Evolutionary conservation across 2,329 filamentous ascomycete genomes (phyloP).

Genomic region (Fusarium kyushuense): DNA sequence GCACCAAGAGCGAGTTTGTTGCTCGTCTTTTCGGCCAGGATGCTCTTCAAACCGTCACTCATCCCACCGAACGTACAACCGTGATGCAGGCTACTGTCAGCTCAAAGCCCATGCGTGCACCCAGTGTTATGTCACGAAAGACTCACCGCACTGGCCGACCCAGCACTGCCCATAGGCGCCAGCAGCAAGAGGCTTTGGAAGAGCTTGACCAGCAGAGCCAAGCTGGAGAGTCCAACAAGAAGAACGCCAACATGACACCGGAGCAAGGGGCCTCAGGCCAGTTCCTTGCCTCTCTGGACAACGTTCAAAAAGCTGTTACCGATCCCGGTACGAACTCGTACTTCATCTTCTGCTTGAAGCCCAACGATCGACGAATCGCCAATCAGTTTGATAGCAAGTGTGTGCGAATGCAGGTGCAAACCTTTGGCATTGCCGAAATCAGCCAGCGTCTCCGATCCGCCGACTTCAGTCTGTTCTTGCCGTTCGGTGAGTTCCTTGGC

Average conservation of each 20-base stretch:
- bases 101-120: conserved; percentile 92
- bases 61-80: conserved; percentile 88
- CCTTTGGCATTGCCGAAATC: conserved; percentile 96
- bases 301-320: conserved; percentile 87
- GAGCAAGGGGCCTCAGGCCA: conserved; percentile 93
- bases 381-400: conserved; percentile 99
- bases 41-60: conserved; percentile 89
- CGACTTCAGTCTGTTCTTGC: conserved; percentile 95
- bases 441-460: conserved; percentile 92
- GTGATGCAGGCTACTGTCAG: conserved; percentile 97
- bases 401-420: conserved; percentile 92
- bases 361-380: conserved; percentile 94
- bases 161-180: conserved; percentile 54
- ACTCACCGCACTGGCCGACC: conserved; percentile 58
- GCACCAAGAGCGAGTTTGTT: conserved; percentile 89
- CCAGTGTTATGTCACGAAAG: conserved; percentile 90
- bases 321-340: conserved; percentile 90
- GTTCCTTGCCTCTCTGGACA: conserved; percentile 89
- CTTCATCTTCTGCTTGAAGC: conserved; percentile 97
- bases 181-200: conserved; percentile 59
- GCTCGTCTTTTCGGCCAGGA: conserved; percentile 95
- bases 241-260: conserved; percentile 58
- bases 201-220: conserved; percentile 65
- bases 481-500: conserved; percentile 94
- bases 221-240: conserved; percentile 57